Evolutionary conservation across 306 rosid species (phyloP).

Genomic region (Ceratonia siliqua): DNA sequence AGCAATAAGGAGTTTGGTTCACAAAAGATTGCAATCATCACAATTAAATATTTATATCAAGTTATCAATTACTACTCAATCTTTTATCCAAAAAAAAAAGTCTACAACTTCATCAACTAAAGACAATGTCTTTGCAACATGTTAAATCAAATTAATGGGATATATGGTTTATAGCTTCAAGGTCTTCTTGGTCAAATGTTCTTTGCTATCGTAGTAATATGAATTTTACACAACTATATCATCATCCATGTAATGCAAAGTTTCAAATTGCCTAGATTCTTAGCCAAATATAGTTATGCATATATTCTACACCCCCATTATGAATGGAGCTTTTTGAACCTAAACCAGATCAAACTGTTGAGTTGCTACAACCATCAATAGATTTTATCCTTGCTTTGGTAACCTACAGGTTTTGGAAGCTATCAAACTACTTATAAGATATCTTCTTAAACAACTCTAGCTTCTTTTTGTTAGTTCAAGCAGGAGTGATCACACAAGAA

Average conservation of each 20-base stretch:
- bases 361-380: conserved; percentile 25
- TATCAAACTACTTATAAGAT: conserved; percentile 24
- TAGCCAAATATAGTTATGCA: background rate
- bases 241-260: background rate
- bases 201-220: background rate
- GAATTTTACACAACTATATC: conserved; percentile 10
- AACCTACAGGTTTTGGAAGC: conserved; percentile 12
- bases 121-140: conserved; percentile 2
- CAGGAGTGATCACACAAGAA: too few species aligned
- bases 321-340: conserved; percentile 11
- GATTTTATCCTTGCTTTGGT: conserved; percentile 10
- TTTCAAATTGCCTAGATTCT: background rate
- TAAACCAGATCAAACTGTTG: conserved; percentile 33
- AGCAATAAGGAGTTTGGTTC: background rate
- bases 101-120: conserved; percentile 7
- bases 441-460: conserved; percentile 27
- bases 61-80: too few species aligned
- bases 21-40: background rate
- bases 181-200: background rate
- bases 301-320: background rate
- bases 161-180: conserved; percentile 1
- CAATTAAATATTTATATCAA: conserved; percentile 6
- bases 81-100: too few species aligned
- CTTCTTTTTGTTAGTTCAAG: too few species aligned
- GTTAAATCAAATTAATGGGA: background rate